These are phyloP conservation scores for Quercus phellos DNA, from an alignment of 331 rosid genomes.

Conservation along the genomic window DNA sequence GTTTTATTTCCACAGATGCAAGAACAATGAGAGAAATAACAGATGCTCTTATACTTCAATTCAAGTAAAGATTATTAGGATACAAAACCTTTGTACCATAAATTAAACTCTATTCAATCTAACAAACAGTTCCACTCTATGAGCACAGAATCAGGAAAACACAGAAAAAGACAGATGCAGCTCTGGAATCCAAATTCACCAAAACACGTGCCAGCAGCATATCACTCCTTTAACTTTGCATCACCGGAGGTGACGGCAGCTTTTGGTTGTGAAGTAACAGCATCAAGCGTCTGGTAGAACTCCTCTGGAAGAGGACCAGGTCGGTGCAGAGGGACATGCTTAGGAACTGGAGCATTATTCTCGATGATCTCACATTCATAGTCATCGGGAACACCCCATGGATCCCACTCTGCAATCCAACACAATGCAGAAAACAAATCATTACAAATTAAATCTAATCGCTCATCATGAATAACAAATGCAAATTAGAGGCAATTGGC, in stretches of 20 bases:
- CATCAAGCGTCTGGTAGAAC: slow-evolving; percentile 53
- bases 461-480: not conserved
- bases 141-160: not conserved
- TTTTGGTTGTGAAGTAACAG: slow-evolving; percentile 22
- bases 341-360: slow-evolving; percentile 85
- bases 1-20: not conserved
- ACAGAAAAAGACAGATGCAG: slow-evolving; percentile 13
- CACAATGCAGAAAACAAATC: slow-evolving; percentile 1
- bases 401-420: slow-evolving; percentile 76
- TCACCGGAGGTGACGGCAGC: slow-evolving; percentile 34
- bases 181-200: slow-evolving; percentile 22
- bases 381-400: slow-evolving; percentile 90
- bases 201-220: slow-evolving; percentile 1
- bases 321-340: slow-evolving; percentile 73
- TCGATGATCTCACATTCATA: slow-evolving; percentile 82
- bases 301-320: slow-evolving; percentile 80
- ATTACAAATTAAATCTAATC: not conserved
- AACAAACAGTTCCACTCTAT: not conserved
- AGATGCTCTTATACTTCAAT: not conserved
- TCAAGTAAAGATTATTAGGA: not conserved
- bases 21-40: not conserved
- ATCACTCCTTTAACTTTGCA: slow-evolving; percentile 40
- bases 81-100: not conserved
- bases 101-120: not conserved
- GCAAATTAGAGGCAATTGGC: not conserved